Percentiles rank a stretch among this genome's conserved stretches.
Conservation (phyloP, 1,139 yeast species). For the Pichia inconspicua region DNA sequence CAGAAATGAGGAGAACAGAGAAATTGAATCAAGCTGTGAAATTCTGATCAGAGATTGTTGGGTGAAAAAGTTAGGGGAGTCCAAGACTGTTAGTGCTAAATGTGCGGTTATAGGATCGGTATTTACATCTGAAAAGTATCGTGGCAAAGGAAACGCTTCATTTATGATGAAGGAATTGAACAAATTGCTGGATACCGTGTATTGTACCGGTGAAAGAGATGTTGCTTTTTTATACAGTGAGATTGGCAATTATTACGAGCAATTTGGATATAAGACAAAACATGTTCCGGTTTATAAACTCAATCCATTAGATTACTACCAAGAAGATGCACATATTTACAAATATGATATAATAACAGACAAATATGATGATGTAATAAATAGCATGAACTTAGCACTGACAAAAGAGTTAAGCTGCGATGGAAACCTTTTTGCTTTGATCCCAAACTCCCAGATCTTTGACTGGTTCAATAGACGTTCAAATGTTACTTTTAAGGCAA, state of each 20-base stretch:
- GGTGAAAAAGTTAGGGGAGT: conserved; percentile 5
- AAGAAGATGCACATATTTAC: background rate
- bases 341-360: background rate
- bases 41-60: conserved; percentile 18
- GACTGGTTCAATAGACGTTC: conserved; percentile 21
- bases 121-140: conserved; percentile 17
- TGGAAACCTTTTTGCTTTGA: conserved; percentile 8
- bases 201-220: conserved; percentile 17
- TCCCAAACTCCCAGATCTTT: conserved; percentile 13
- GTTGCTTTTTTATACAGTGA: conserved; percentile 31
- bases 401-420: no score
- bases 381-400: no score
- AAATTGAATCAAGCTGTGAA: conserved; percentile 24
- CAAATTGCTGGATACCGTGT: conserved; percentile 4
- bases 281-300: conserved; percentile 15
- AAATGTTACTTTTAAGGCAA: conserved; percentile 1
- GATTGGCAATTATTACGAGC: conserved; percentile 32
- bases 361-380: background rate
- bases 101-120: conserved; percentile 25
- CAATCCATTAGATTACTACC: background rate
- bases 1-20: conserved; percentile 8
- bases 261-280: conserved; percentile 21
- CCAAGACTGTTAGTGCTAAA: conserved; percentile 6
- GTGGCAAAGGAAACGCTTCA: conserved; percentile 23
- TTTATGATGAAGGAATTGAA: conserved; percentile 18